Base-by-base conservation (phyloP, 2,329 filamentous ascomycete genomes). In the Neofusicoccum ribis region DNA sequence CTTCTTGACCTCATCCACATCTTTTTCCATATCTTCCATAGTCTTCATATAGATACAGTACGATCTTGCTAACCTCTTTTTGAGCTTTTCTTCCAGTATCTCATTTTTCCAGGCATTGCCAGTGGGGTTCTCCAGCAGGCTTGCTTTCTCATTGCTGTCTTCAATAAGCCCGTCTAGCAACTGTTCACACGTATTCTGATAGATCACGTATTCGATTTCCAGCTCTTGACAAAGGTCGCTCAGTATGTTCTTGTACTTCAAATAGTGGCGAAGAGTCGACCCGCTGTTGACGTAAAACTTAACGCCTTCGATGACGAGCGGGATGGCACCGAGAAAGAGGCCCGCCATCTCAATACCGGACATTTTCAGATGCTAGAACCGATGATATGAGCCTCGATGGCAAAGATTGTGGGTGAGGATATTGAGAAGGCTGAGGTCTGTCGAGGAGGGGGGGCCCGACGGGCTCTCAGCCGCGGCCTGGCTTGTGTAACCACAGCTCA, bases 281-380 rank as follows among this genome's bases (percentile, higher is more conserved):
- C 73, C 71, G 0, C 73, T 73, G 58, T 76, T 69, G 1, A 66
- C 69, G 58, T 77, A 78, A 47, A 73, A 71, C 52, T 76, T 68
- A 3, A 77, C 65, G 1, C 73, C 69, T 20, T 70, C 67, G 4
- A 77, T 70, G 15, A 72, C 60, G n/a, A 76, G 50, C 2, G 73
- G 73, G 46, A 75, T 70, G 15, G 69, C 62, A 4, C 70, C 73
- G 0, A 76, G 68, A 12, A 73, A 67, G 14, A 74, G 43, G 1
- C 72, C 72, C 2, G 70, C 70, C 11, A 68, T 63, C 61, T 75
- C 73, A 1, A 74, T 58, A 1, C 72, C 72, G 11, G 70, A 68
- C 68, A 69, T 68, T 47, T 37, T 5, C 36, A 36, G 5, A 14
- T 37, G 36, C 8, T 12, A 37, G 36, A 7, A 7, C 36, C 7